A percentile compares a stretch with the other conserved stretches of the same genome.
These are phyloP conservation scores for Inga laurina DNA, from an alignment of 306 rosid genomes.

Conservation along the genomic window DNA sequence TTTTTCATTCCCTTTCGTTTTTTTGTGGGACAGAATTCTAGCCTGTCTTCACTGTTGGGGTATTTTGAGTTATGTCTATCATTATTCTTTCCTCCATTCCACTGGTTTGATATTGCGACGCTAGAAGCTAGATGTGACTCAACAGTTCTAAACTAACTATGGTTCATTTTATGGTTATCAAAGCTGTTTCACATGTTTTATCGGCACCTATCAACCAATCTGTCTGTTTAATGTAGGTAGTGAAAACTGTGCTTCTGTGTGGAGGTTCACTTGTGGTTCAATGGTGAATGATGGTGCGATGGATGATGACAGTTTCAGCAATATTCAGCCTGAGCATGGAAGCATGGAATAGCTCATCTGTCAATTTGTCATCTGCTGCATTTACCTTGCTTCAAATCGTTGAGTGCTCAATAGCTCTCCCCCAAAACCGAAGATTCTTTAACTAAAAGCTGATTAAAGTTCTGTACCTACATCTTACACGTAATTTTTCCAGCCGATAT, in stretches of 20 bases:
- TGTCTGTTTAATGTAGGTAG: slow-evolving; percentile 51
- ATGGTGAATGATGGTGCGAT: slow-evolving; percentile 36
- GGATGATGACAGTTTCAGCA: slow-evolving; percentile 22
- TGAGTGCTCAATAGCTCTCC: slow-evolving; percentile 10
- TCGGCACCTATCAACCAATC: slow-evolving; percentile 9
- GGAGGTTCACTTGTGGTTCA: slow-evolving; percentile 76
- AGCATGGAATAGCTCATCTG: slow-evolving; percentile 30
- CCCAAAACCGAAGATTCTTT: not conserved
- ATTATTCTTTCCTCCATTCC: slow-evolving; percentile 7
- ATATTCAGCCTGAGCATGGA: slow-evolving; percentile 37
- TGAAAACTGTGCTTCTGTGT: slow-evolving; percentile 83
- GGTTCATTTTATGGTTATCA: not conserved
- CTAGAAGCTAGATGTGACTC: not conserved
- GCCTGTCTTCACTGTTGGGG: not conserved
- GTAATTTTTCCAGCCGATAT: slow-evolving; percentile 12
- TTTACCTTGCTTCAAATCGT: slow-evolving; percentile 18
- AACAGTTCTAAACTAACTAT: slow-evolving; percentile 3
- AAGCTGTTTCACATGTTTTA: not conserved
- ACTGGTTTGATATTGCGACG: slow-evolving; percentile 17
- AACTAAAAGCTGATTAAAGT: not conserved
- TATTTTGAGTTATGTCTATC: not conserved
- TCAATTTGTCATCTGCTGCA: slow-evolving; percentile 2
- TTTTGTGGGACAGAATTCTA: not conserved
- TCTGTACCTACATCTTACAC: slow-evolving; percentile 12
- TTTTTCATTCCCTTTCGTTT: not conserved